These are phyloP conservation scores for Phytophthora fragariae DNA, from an alignment of 352 stramenopile genomes.

Conservation along the genomic window DNA sequence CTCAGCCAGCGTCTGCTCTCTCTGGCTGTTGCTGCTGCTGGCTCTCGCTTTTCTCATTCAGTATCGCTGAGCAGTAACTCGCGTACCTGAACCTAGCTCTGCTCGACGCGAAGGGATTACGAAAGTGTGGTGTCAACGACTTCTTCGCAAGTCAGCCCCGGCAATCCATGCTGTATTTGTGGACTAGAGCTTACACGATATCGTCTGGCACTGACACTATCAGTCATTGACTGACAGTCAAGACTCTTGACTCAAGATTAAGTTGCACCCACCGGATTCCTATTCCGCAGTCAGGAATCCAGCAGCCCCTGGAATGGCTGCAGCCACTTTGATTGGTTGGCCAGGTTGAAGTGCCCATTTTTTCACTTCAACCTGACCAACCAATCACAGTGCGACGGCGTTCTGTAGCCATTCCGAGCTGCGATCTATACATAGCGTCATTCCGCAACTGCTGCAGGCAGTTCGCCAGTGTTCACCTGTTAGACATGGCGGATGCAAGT, in stretches of 20 bases:
- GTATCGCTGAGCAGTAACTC: background rate
- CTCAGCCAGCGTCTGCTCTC: slow-evolving; percentile 18
- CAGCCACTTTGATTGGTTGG: too few relatives aligned
- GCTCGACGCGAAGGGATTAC: slow-evolving; percentile 12
- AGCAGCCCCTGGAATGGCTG: background rate
- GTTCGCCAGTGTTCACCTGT: background rate
- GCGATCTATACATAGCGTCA: slow-evolving; percentile 15
- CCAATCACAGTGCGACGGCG: slow-evolving; percentile 14
- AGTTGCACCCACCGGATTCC: background rate
- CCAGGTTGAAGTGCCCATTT: background rate
- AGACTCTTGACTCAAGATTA: background rate
- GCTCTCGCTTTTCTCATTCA: slow-evolving; percentile 31
- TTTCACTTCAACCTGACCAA: slow-evolving; percentile 27
- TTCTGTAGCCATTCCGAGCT: background rate
- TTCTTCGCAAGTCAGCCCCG: background rate
- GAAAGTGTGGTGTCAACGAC: background rate
- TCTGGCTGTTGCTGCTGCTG: slow-evolving; percentile 16
- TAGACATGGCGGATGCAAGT: slow-evolving; percentile 30
- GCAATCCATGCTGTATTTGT: too few relatives aligned
- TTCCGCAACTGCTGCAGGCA: background rate
- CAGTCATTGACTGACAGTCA: too few relatives aligned
- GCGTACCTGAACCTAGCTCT: background rate
- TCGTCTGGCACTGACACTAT: too few relatives aligned
- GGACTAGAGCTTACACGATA: too few relatives aligned
- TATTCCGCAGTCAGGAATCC: background rate